A percentile compares a stretch with the other conserved stretches of the same genome.
phyloP scores from a whole-genome alignment of 2,329 filamentous ascomycete species.

The Curvularia hawaiiensis region DNA sequence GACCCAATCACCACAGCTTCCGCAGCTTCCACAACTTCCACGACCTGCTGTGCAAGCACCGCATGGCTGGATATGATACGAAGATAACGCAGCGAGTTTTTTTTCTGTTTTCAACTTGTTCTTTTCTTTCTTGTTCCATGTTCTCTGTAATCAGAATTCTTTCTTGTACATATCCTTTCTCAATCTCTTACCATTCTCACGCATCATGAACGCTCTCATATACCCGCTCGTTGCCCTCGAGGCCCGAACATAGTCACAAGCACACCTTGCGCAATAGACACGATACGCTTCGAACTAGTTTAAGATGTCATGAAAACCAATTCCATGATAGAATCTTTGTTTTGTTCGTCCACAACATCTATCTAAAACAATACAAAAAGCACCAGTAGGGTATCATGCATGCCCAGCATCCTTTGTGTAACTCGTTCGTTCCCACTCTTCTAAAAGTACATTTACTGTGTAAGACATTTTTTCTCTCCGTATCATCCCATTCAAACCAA shows the following conservation, averaged over 20 bases:
- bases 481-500: slow-evolving; percentile 18
- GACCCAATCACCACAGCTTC: slow-evolving; percentile 10
- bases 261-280: no score
- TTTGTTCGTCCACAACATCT: no score
- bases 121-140: no score
- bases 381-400: background rate
- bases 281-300: no score
- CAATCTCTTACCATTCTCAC: no score
- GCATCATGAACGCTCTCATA: no score
- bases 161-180: no score
- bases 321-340: no score
- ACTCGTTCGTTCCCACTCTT: background rate
- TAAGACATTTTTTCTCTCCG: background rate
- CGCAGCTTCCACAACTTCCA: slow-evolving; percentile 10
- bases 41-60: slow-evolving; percentile 5
- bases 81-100: background rate
- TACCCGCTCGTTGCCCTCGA: no score
- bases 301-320: no score
- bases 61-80: slow-evolving; percentile 16
- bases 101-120: background rate
- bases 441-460: background rate
- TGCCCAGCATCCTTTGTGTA: background rate
- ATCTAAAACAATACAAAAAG: background rate
- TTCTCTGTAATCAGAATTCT: no score
- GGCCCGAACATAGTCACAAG: no score